Evolutionary conservation across 352 stramenopile genomes (phyloP), one percentile per base, ranked within the genome.

Genomic region (Phytophthora vignae): DNA sequence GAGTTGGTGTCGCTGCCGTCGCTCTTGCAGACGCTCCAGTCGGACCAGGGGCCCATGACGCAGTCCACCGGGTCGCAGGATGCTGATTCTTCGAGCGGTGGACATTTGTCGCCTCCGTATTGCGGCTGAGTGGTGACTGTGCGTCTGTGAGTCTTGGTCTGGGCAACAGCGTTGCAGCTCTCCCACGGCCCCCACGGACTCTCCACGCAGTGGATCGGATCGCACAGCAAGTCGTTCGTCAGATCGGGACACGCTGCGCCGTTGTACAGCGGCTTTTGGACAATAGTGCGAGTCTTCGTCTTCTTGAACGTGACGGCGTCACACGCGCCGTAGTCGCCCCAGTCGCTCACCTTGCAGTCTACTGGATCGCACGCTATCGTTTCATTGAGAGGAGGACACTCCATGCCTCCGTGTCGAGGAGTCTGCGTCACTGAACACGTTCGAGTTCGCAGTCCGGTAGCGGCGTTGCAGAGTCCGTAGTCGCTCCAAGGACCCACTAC

Each of bases 211-310:
- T 90, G 60, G 19, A 90, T 55, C 0, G 83, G 79, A 2, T 83
- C 73, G 40, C 86, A 93, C 4, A 83, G n/a, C 14, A 90, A 46
- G 5, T 86, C 77, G 21, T 92, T 88, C 19, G 67, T 77, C 6
- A 82, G 40, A 0, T 79, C 64, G 1, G 80, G 79, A 48, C 86
- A 93, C 1, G 64, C 27, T 0, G 55, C 57, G 6, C 86, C 86
- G 10, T 68, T 64, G 71, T 84, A 87, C 33, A 80, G 73, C 0
- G 84, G 57, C 49, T 68, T 40, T 17, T 57, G 49, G 14, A 67
- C 61, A 19, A 92, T 59, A 3, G 46, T 54, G 4, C 82, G 79
- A 3, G 60, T 79, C 58, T 90, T 88, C 11, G 52, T 79, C 68
- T 88, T 87, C 57, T 74, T 84, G 57, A 64, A 90, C 25, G 70